Conservation (phyloP, 768 basidiomycete species). For the Suillus ampliporus region DNA sequence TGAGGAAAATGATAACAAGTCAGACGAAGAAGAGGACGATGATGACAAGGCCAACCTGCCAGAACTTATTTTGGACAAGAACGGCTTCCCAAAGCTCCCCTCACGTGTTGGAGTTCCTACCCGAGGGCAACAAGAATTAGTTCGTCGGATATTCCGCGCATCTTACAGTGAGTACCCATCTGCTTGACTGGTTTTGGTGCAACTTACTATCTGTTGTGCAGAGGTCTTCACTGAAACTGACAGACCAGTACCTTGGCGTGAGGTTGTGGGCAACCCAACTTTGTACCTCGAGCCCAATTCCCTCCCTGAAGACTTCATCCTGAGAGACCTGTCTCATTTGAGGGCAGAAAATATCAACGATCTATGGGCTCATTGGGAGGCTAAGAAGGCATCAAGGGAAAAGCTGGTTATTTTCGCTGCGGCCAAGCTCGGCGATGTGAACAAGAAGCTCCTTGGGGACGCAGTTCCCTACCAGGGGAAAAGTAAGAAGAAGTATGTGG, state of each 20-base stretch:
- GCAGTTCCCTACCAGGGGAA: background rate
- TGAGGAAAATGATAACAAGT: background rate
- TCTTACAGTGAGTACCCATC: background rate
- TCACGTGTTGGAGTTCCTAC: background rate
- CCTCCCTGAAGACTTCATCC: background rate
- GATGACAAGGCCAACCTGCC: background rate
- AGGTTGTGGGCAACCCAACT: background rate
- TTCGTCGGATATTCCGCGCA: background rate
- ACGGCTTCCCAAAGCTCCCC: background rate
- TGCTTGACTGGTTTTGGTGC: background rate
- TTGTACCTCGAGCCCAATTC: background rate
- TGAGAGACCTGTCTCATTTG: background rate
- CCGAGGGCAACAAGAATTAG: background rate
- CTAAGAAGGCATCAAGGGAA: background rate
- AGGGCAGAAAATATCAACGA: background rate
- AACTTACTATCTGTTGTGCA: background rate
- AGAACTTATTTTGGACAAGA: background rate
- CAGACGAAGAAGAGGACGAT: background rate
- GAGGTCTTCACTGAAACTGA: background rate
- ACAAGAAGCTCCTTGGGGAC: background rate
- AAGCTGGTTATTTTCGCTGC: background rate
- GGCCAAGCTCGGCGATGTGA: background rate
- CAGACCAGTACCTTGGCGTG: background rate
- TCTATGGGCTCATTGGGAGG: background rate
- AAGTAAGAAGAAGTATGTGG: background rate